A percentile compares a stretch with the other conserved stretches of the same genome.
Evolutionary conservation across 345 rosid species (phyloP).

Genomic region (Citrus mangshanensis): DNA sequence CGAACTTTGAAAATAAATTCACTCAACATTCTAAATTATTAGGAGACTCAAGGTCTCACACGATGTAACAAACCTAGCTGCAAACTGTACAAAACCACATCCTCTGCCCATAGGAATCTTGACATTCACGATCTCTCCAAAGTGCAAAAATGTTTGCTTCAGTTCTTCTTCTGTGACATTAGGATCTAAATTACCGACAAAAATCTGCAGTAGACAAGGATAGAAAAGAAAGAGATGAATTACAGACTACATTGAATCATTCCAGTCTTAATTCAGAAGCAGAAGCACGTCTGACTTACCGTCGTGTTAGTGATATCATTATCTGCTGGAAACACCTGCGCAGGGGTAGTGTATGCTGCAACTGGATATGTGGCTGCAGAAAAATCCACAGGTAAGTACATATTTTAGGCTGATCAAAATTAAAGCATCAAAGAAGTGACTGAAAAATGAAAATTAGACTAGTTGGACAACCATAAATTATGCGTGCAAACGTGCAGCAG

Average conservation of each 20-base stretch:
- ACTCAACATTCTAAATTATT: background rate
- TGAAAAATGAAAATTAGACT: background rate
- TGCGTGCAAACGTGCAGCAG: background rate
- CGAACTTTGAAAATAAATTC: background rate
- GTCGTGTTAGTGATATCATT: slow-evolving; percentile 78
- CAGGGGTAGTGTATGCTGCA: slow-evolving; percentile 59
- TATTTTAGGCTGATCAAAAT: background rate
- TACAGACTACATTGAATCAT: background rate
- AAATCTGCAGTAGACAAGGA: slow-evolving; percentile 53
- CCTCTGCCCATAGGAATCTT: slow-evolving; percentile 90
- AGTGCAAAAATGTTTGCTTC: slow-evolving; percentile 64
- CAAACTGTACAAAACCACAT: slow-evolving; percentile 85
- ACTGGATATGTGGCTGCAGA: slow-evolving; percentile 62
- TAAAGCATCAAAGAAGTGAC: background rate
- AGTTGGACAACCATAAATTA: background rate
- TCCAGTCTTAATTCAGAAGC: background rate
- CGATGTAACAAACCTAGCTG: slow-evolving; percentile 47
- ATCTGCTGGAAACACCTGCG: slow-evolving; percentile 60
- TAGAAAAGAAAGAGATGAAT: slow-evolving; percentile 17
- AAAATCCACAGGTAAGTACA: slow-evolving; percentile 14
- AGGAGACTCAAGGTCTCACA: background rate
- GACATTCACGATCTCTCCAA: slow-evolving; percentile 72
- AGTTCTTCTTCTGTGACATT: slow-evolving; percentile 81
- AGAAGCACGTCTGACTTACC: slow-evolving; percentile 37
- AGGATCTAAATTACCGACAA: slow-evolving; percentile 75